Evolutionary conservation across 2,329 filamentous ascomycete genomes (phyloP), one percentile per base, ranked within the genome.

Genomic region (Phyllosticta citrichinensis): DNA sequence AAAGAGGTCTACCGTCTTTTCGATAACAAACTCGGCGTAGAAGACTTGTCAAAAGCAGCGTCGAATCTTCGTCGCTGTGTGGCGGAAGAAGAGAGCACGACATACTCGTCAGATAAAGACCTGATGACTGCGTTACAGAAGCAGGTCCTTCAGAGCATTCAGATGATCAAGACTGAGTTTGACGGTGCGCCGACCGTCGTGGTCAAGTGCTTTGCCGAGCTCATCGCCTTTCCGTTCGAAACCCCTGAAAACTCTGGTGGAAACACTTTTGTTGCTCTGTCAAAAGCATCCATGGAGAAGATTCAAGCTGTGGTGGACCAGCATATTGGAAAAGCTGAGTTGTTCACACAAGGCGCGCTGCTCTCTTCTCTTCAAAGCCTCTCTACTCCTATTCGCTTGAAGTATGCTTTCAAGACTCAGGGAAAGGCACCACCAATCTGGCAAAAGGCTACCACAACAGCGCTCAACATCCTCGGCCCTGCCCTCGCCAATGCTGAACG

Each of bases 261-360:
- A 61, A 88, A 90, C 6, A 96, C 91, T 0, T 97, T 91, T 69
- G 85, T 99, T 60, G 93, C 94, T 35, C 83, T 97, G 69, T 91
- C 92, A 1, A 96, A 94, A 72, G 83, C 84, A 20, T 85, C 87
- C 62, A 94, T 96, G 81, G 77, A 80, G 2, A 82, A 91, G 54
- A 73, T 95, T 1, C 80, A 88, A 64, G 76, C 75, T 0, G 74
- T 90, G 2, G 77, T 87, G 3, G 73, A 84, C 3, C 74, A 78
- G 17, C 85, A 89, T 64, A 81, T 84, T 0, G 72, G 76, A 0
- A 84, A 88, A 24, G 69, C 77, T n/a, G 84, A 88, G 40, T 83
- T 96, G 0, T 91, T 92, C 68, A 77, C 76, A 1, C 85, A 84
- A 53, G 85, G 85, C 1, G 85, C 89, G 0, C 79, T 95, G 24